Base-by-base conservation (phyloP, 495 filamentous ascomycete genomes). In the Penicillium desertorum region DNA sequence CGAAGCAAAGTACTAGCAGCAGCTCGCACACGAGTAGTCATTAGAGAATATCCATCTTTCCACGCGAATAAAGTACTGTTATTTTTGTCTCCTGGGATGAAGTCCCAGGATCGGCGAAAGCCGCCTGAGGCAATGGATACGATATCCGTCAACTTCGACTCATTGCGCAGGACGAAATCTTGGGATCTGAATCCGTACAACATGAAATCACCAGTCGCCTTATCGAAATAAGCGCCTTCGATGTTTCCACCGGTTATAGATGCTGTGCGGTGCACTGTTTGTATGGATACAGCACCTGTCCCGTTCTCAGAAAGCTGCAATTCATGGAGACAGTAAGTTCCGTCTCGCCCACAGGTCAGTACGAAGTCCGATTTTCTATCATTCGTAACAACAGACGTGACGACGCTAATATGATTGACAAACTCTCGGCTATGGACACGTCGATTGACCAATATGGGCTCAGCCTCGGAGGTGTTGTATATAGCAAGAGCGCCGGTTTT, bases 171-270 rank as follows among this genome's bases (percentile, higher is more conserved):
- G 14, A 96, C 73, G 57, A 98, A 96, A 34, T 82, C 72, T 48
- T 83, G 88, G 54, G 88, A 83, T 23, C 79, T 82, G 70, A 96
- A 98, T 12, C 94, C 94, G 71, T 86, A 89, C 23, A 96, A 64
- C 51, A 90, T 75, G 1, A 96, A 75, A 30, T 88, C 62, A 1
- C 70, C 60, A 0, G 64, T 68, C 6, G 56, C 45, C 5, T 67
- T 50, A 47, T 81, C 69, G 57, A 92, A 79, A 67, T 83, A 85
- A 0, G 84, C 80, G 2, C 84, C 83, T 63, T 91, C 86, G 25
- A 96, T 80, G 58, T 86, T 81, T 29, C 83, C 82, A 0, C 83
- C 84, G 22, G 91, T 80, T 0, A 87, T 82, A 9, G 85, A 82
- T n/a, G 64, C 60, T 10, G 78, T 71, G n/a, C 72, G 69, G 63